phyloP scores from a whole-genome alignment of 2,329 filamentous ascomycete species.

The Ilyonectria mors-panacis region DNA sequence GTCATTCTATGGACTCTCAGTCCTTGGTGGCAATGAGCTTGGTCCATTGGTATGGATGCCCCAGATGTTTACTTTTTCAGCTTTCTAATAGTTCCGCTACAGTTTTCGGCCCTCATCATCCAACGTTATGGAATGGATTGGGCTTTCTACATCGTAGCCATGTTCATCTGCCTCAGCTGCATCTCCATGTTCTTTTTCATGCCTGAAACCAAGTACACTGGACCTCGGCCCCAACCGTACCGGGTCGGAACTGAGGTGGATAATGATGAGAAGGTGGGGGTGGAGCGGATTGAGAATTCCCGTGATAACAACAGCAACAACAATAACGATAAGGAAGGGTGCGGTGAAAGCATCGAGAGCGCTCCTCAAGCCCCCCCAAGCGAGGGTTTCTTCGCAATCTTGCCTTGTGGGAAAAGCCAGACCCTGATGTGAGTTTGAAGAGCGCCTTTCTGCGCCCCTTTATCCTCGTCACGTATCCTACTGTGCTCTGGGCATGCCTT shows the following conservation, averaged over 20 bases:
- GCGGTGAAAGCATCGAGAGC: conserved; percentile 2
- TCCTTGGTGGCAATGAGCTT: conserved; percentile 26
- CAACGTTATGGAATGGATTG: conserved; percentile 22
- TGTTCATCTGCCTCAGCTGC: conserved; percentile 24
- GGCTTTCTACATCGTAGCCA: conserved; percentile 24
- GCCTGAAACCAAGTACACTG: conserved; percentile 24
- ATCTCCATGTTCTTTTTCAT: conserved; percentile 30
- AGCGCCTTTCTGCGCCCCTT: conserved; percentile 24
- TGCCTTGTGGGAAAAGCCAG: conserved; percentile 18
- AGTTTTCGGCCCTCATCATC: conserved; percentile 26
- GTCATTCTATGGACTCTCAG: conserved; percentile 21
- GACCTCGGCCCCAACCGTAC: conserved; percentile 13
- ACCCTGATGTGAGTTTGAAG: conserved; percentile 16
- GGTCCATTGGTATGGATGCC: conserved; percentile 18
- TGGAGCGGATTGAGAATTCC: conserved; percentile 6
- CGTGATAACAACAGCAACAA: not conserved
- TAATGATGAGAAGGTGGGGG: not conserved
- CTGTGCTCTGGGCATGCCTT: conserved; percentile 28
- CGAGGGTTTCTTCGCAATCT: conserved; percentile 9
- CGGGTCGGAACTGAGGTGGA: not conserved
- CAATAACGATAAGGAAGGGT: not conserved
- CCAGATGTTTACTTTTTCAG: not conserved
- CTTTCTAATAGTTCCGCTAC: not conserved
- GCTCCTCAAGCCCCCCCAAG: not conserved
- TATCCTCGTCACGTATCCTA: conserved; percentile 22